phyloP scores from a whole-genome alignment of 768 basidiomycete genomes.

The Thelephora ganbajun region DNA sequence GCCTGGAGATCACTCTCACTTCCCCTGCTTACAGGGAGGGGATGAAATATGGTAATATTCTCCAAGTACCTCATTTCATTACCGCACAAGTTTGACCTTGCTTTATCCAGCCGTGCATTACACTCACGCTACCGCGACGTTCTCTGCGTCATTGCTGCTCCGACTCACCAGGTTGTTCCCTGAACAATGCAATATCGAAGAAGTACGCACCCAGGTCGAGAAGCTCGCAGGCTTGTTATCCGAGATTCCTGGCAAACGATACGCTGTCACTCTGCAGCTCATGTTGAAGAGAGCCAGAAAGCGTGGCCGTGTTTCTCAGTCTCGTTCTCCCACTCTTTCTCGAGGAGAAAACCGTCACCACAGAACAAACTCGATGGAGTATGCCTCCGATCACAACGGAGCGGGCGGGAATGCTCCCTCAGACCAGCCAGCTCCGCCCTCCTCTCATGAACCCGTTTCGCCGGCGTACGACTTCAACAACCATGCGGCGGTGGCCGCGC shows the following conservation, averaged over 20 bases:
- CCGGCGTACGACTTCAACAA: conserved; percentile 39
- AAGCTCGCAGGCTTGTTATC: conserved; percentile 63
- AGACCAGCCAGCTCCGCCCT: conserved; percentile 2
- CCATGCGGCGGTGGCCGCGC: conserved; percentile 18
- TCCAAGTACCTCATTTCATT: background rate
- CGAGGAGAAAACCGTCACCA: conserved; percentile 40
- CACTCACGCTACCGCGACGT: conserved; percentile 87
- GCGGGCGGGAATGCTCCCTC: conserved; percentile 18
- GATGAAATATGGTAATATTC: conserved; percentile 69
- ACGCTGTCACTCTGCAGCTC: conserved; percentile 77
- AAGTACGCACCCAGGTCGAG: conserved; percentile 68
- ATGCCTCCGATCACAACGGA: conserved; percentile 21
- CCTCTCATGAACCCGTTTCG: conserved; percentile 28
- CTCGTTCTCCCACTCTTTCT: conserved; percentile 46
- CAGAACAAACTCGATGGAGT: conserved; percentile 22
- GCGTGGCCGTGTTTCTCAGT: conserved; percentile 36
- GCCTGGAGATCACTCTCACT: conserved; percentile 75
- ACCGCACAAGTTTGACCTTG: conserved; percentile 1
- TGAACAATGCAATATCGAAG: conserved; percentile 62
- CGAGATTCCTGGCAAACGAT: conserved; percentile 84
- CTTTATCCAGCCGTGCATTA: conserved; percentile 60
- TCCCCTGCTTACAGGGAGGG: conserved; percentile 79
- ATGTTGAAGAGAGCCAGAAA: conserved; percentile 74
- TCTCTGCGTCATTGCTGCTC: conserved; percentile 81
- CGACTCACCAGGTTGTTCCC: conserved; percentile 83